Conservation (phyloP, 352 stramenopile genomes). For the Detonula confervacea region DNA sequence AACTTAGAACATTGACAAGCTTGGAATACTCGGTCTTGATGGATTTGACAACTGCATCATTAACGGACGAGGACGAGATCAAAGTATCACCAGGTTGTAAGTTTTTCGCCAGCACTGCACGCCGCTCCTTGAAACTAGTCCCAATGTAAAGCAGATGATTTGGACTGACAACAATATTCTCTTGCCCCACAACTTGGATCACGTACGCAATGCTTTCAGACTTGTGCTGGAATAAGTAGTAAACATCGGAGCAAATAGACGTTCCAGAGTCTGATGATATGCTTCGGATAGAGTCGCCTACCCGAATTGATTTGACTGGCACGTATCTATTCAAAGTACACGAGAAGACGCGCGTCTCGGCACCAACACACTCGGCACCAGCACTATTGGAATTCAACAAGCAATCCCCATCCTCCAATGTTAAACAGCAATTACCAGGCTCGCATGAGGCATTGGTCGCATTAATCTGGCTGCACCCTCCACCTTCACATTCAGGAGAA, state of each 20-base stretch:
- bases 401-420: background rate
- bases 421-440: background rate
- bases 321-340: background rate
- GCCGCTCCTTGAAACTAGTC: background rate
- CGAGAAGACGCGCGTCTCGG: background rate
- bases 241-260: background rate
- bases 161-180: background rate
- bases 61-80: background rate
- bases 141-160: constrained; percentile 1
- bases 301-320: background rate
- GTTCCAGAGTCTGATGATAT: background rate
- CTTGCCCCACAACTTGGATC: background rate
- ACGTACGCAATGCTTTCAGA: background rate
- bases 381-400: background rate
- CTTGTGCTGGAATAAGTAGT: constrained; percentile 1
- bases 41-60: background rate
- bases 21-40: background rate
- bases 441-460: background rate
- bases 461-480: background rate
- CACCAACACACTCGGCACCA: background rate
- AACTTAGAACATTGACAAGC: background rate
- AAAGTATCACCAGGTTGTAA: background rate
- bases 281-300: background rate
- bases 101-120: background rate
- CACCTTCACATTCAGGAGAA: background rate